Evolutionary conservation across 2,329 filamentous ascomycete genomes (phyloP), one percentile per base, ranked within the genome.

Genomic region (Ascochyta koolunga): DNA sequence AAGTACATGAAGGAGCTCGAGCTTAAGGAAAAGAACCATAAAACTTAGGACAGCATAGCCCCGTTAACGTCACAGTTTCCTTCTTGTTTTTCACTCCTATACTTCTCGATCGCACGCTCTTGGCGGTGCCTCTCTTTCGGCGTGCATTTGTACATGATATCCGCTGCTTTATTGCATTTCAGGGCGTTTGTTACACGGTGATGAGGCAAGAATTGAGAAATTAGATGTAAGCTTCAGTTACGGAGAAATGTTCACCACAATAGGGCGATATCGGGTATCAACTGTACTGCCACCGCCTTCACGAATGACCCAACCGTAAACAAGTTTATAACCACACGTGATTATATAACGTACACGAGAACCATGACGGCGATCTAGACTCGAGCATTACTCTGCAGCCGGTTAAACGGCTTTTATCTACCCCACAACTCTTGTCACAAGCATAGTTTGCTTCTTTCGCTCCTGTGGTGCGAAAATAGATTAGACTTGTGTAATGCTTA

Each of bases 1-100:
- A 93, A 91, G 74, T 97, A 96, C 71, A 89, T 96, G 76, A 91
- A 93, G 63, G 89, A 96, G 69, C 78, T 93, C 39, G 90, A 95
- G 69, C 82, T 88, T 62, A 54, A 60, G 37, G 68, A 71, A 60
- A 67, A 65, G 41, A 15, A 50, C 13, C 45, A 38, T 24, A 18
- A 32, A 7, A 40, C 21, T 15, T 54, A 39, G 41, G 31, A 16
- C 5, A 33, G 31, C n/a, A 33, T 16, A n/a, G 11, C n/a, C 10
- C 7, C 15, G n/a, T 33, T 33, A n/a, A n/a, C 31, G 7, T 16
- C n/a, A n/a, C n/a, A 33, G 16, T 33, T 3, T 6, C 10, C 8
- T n/a, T 5, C 8, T 16, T 7, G 15, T 16, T 33, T 31, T 33
- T 16, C 31, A 16, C 4, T 16, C 31, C 31, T 3, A 33, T 33